phyloP scores from a whole-genome alignment of 2,329 filamentous ascomycete genomes.

The Bipolaris cookei region DNA sequence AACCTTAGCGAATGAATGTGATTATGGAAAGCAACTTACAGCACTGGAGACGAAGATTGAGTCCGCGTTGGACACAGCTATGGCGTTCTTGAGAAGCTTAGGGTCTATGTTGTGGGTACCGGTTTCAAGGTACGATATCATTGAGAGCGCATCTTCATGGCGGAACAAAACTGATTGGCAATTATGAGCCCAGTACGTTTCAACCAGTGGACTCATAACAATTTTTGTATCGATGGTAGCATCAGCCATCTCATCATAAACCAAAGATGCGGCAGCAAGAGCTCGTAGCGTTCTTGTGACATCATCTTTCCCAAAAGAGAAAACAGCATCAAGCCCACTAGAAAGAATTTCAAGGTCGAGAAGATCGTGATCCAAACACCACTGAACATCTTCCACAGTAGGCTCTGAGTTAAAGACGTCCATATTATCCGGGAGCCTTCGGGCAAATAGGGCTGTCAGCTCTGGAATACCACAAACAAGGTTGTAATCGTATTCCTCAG shows the following conservation, averaged over 20 bases:
- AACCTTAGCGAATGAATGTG: not conserved
- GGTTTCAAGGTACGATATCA: not conserved
- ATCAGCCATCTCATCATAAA: not conserved
- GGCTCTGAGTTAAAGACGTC: not conserved
- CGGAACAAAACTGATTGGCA: fast-evolving
- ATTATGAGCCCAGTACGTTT: not conserved
- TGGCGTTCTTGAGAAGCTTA: not conserved
- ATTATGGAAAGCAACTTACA: not conserved
- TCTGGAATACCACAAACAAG: not conserved
- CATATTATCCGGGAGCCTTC: too few species aligned
- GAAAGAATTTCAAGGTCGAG: not conserved
- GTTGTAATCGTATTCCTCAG: not conserved
- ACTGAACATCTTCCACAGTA: not conserved
- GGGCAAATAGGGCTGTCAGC: not conserved
- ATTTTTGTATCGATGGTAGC: not conserved
- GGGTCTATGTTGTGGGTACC: not conserved
- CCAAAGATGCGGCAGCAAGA: not conserved
- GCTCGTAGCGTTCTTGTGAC: not conserved
- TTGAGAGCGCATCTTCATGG: not conserved
- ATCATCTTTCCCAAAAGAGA: too few species aligned
- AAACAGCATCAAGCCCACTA: fast-evolving
- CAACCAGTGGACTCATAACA: not conserved
- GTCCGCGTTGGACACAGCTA: not conserved
- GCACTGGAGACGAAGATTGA: not conserved
- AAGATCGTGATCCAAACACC: not conserved